Percentiles rank a stretch among this genome's conserved stretches.
phyloP scores from a whole-genome alignment of 208 protist species.

The Acanthamoeba triangularis region DNA sequence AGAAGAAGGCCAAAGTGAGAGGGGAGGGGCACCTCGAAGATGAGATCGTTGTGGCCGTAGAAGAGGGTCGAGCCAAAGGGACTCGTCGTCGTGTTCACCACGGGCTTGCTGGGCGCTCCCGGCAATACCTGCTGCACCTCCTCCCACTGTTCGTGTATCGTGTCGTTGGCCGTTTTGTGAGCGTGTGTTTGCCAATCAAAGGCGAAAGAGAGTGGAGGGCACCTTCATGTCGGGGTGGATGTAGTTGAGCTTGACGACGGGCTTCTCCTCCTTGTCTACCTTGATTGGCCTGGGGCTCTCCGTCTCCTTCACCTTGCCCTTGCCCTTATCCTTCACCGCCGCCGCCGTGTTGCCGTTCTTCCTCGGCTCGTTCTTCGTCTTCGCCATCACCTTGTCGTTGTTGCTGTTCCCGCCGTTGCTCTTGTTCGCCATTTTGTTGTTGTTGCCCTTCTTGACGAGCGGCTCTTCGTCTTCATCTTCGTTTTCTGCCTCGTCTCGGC shows the following conservation, averaged over 20 bases:
- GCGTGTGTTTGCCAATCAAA: too few relatives aligned
- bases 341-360: not conserved
- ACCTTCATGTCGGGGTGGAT: slow-evolving; percentile 81
- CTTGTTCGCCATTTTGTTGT: not conserved
- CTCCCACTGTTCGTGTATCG: slow-evolving; percentile 79
- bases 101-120: slow-evolving; percentile 83
- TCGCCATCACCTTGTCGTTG: too few relatives aligned
- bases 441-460: not conserved
- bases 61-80: slow-evolving; percentile 88
- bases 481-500: not conserved
- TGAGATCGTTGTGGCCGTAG: slow-evolving; percentile 85
- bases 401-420: not conserved
- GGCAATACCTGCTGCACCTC: slow-evolving; percentile 78
- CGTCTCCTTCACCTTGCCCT: slow-evolving; percentile 44
- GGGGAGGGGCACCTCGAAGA: slow-evolving; percentile 84
- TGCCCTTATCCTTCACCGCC: not conserved
- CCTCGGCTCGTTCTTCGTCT: not conserved
- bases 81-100: slow-evolving; percentile 86
- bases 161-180: not conserved
- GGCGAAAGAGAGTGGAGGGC: not conserved
- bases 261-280: not conserved
- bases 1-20: not conserved
- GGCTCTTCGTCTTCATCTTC: not conserved
- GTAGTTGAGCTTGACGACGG: not conserved
- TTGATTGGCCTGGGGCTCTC: not conserved